Conservation (phyloP, 345 rosid genomes). For the Leavenworthia alabamica region DNA sequence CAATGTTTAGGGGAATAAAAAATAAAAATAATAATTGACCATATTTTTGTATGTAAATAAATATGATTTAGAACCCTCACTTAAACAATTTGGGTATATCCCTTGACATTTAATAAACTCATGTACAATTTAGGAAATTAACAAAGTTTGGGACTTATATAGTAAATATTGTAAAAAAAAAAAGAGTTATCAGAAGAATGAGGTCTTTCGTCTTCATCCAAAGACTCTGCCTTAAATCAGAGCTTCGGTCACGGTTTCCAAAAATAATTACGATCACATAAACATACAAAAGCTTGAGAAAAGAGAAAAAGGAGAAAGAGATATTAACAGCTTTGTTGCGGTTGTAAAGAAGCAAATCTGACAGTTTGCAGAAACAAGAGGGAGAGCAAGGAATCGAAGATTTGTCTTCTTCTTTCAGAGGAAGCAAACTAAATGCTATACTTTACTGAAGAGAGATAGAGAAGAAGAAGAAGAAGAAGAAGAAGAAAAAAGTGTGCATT, state of each 20-base stretch:
- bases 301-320: conserved; percentile 7
- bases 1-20: not conserved
- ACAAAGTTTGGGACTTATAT: conserved; percentile 1
- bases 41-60: not conserved
- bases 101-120: too few species aligned
- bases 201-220: conserved; percentile 29
- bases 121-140: conserved; percentile 6
- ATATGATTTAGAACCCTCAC: not conserved
- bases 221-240: conserved; percentile 25
- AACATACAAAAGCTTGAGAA: conserved; percentile 16
- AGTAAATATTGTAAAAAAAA: not conserved
- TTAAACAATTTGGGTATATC: not conserved
- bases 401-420: conserved; percentile 11
- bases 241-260: conserved; percentile 30
- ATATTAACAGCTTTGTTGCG: conserved; percentile 22
- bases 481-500: not conserved
- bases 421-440: conserved; percentile 27
- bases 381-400: conserved; percentile 32
- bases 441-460: conserved; percentile 4
- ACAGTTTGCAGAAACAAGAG: conserved; percentile 18
- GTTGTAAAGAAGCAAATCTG: conserved; percentile 34
- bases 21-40: not conserved
- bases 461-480: too few species aligned
- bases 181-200: conserved; percentile 28
- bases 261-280: conserved; percentile 31